Conservation (phyloP, 257 asterid genomes). For the Solanum ossicruentum region DNA sequence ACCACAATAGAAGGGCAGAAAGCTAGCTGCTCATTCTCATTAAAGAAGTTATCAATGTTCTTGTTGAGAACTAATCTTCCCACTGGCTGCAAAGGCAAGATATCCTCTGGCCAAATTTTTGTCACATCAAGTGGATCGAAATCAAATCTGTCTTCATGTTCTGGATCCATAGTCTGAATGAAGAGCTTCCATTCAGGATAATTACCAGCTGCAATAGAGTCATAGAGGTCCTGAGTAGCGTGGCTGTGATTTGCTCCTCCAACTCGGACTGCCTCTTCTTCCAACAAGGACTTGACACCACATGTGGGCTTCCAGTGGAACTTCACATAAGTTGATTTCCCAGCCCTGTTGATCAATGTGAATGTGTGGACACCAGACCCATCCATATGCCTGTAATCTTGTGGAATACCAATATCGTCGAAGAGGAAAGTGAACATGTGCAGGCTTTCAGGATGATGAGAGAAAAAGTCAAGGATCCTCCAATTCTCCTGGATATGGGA, state of each 20-base stretch:
- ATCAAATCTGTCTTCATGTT: constrained; percentile 13
- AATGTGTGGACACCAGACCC: constrained; percentile 27
- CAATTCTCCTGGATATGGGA: constrained; percentile 27
- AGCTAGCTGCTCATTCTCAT: constrained; percentile 29
- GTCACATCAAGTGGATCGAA: constrained; percentile 33
- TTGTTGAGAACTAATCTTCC: constrained; percentile 25
- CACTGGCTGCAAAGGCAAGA: constrained; percentile 27
- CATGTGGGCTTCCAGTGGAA: constrained; percentile 28
- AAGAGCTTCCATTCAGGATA: constrained; percentile 33
- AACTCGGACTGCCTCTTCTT: constrained; percentile 15
- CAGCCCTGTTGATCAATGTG: constrained; percentile 19
- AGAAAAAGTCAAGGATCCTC: constrained; percentile 26
- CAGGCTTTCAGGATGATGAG: constrained; percentile 26
- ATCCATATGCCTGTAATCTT: constrained; percentile 28
- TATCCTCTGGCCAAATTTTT: constrained; percentile 28
- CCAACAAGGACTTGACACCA: constrained; percentile 22
- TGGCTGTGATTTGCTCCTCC: constrained; percentile 31
- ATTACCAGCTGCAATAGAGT: constrained; percentile 27
- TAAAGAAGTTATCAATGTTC: constrained; percentile 24
- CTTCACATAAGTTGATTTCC: constrained; percentile 25
- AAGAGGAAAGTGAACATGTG: constrained; percentile 30
- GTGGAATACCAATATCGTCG: constrained; percentile 27
- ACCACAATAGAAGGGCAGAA: constrained; percentile 25
- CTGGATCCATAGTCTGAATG: constrained; percentile 22
- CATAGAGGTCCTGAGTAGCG: constrained; percentile 27